Conservation (phyloP, 2,329 filamentous ascomycete species). For the Penicillium sclerotiorum region DNA sequence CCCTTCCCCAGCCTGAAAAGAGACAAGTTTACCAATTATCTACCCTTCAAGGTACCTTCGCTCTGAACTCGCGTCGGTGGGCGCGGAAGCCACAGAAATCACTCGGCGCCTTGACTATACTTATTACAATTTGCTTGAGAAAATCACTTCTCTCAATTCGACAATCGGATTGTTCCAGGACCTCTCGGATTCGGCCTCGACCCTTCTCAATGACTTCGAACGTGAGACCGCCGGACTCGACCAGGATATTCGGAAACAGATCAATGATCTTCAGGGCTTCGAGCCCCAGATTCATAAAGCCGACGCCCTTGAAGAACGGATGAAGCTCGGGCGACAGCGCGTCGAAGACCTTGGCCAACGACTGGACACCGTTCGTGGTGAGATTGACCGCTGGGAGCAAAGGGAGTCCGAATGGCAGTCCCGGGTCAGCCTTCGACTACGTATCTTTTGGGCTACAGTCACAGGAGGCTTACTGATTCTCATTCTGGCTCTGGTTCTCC, state of each 20-base stretch:
- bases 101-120: conserved; percentile 52
- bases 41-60: conserved; percentile 40
- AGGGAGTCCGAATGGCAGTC: conserved; percentile 47
- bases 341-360: conserved; percentile 41
- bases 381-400: conserved; percentile 47
- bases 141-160: conserved; percentile 43
- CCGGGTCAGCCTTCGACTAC: conserved; percentile 40
- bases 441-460: conserved; percentile 41
- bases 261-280: conserved; percentile 42
- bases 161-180: conserved; percentile 47
- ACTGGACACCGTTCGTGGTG: conserved; percentile 40
- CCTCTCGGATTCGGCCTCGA: conserved; percentile 39
- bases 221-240: conserved; percentile 39
- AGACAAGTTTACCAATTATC: conserved; percentile 30
- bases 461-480: conserved; percentile 30
- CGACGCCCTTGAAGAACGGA: conserved; percentile 41
- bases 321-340: conserved; percentile 38
- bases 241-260: conserved; percentile 40
- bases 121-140: conserved; percentile 52
- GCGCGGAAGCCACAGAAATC: conserved; percentile 44
- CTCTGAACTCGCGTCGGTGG: conserved; percentile 38
- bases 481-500: conserved; percentile 32
- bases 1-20: conserved; percentile 26
- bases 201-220: conserved; percentile 43
- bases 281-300: conserved; percentile 41